Conservation (phyloP, 2,329 filamentous ascomycete genomes). For the Fusarium avenaceum region DNA sequence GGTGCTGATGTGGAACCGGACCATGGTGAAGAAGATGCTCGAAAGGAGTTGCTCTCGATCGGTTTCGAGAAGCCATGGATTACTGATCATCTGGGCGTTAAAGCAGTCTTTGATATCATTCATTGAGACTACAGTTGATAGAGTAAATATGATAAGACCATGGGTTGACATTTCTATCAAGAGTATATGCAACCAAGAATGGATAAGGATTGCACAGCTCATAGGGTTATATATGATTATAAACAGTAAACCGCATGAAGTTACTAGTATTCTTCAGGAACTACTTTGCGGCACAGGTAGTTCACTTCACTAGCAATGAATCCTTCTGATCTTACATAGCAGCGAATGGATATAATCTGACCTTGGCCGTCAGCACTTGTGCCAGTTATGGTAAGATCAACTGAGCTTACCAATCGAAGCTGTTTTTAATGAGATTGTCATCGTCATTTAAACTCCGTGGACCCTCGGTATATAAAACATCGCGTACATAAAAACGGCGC, state of each 20-base stretch:
- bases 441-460: not conserved
- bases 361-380: not conserved
- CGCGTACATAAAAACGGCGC: not conserved
- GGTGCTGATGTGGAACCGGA: slow-evolving; percentile 57
- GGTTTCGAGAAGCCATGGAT: slow-evolving; percentile 25
- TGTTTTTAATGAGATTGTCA: not conserved
- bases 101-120: slow-evolving; percentile 7
- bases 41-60: slow-evolving; percentile 11
- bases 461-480: not conserved
- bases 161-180: too few relatives aligned
- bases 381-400: not conserved
- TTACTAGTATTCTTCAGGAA: too few relatives aligned
- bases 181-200: too few relatives aligned
- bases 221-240: too few relatives aligned
- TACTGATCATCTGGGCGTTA: slow-evolving; percentile 24
- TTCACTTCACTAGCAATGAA: too few relatives aligned
- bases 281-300: too few relatives aligned
- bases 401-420: not conserved
- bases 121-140: not conserved
- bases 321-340: too few relatives aligned
- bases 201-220: too few relatives aligned
- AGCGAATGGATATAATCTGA: too few relatives aligned
- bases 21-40: not conserved
- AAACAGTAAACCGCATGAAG: too few relatives aligned
- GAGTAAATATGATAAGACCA: too few relatives aligned